Evolutionary conservation across 177 flowering plant species (phyloP).

Genomic region (Telopea speciosissima): DNA sequence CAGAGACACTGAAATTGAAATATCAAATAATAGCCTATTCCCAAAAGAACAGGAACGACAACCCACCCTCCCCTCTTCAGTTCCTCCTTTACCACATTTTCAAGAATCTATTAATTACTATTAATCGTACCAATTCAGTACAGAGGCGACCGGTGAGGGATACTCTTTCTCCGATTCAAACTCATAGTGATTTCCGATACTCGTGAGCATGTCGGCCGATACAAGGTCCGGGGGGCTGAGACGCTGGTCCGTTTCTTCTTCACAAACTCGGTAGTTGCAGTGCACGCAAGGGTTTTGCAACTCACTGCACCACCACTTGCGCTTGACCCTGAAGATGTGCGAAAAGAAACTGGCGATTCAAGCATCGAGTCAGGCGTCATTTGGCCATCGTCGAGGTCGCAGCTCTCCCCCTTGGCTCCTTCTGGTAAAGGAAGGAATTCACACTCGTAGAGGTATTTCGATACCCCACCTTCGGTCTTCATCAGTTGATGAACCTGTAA

Average conservation of each 20-base stretch:
- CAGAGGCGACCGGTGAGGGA: conserved; percentile 62
- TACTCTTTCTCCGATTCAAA: conserved; percentile 55
- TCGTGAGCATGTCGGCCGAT: conserved; percentile 30
- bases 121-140: conserved; percentile 25
- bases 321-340: conserved; percentile 39
- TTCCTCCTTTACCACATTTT: no score
- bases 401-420: conserved; percentile 23
- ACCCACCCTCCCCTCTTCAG: background rate
- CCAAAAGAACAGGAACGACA: background rate
- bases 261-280: conserved; percentile 58
- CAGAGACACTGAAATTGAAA: background rate
- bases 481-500: conserved; percentile 50
- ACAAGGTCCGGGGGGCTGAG: conserved; percentile 20
- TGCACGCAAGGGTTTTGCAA: conserved; percentile 35
- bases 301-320: conserved; percentile 18
- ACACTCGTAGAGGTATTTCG: conserved; percentile 45
- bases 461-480: conserved; percentile 35
- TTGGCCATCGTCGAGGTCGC: conserved; percentile 42
- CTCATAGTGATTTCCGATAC: conserved; percentile 22
- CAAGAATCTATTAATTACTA: background rate
- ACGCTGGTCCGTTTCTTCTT: conserved; percentile 59
- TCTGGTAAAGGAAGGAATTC: conserved; percentile 46
- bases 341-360: conserved; percentile 41
- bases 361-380: conserved; percentile 67
- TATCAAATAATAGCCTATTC: background rate